These are phyloP conservation scores for Triticum dicoccoides DNA, from an alignment of 176 grass and related monocot genomes.

Conservation along the genomic window DNA sequence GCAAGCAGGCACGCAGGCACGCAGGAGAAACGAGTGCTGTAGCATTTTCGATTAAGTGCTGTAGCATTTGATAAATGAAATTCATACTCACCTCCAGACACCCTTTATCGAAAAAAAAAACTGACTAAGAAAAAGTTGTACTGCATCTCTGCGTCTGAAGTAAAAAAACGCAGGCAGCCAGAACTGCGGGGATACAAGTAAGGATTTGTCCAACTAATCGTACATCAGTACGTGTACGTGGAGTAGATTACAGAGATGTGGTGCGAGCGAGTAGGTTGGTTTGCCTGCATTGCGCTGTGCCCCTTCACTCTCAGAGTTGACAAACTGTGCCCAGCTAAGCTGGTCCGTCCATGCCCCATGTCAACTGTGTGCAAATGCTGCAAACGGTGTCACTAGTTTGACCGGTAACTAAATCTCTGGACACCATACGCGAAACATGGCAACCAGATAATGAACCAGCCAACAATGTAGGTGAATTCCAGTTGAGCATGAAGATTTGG, in stretches of 20 bases:
- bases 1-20: no score
- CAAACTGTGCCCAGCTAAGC: neutral
- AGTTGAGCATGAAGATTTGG: constrained; percentile 12
- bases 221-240: no score
- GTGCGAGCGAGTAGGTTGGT: neutral
- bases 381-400: neutral
- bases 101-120: no score
- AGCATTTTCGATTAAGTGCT: neutral
- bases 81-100: no score
- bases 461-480: constrained; percentile 37
- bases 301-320: neutral
- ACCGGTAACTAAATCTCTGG: neutral
- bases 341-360: neutral
- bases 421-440: constrained; percentile 10
- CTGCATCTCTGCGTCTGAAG: no score
- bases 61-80: constrained; percentile 6
- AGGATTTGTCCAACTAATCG: no score
- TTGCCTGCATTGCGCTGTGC: neutral
- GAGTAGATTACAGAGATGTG: no score
- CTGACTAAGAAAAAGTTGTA: neutral
- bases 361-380: neutral
- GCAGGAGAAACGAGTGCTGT: neutral
- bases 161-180: neutral
- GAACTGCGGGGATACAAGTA: neutral
- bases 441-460: neutral